Percentiles rank a stretch among this genome's conserved stretches.
Conservation (phyloP, 495 filamentous ascomycete genomes). For the Cladorrhinum samala region DNA sequence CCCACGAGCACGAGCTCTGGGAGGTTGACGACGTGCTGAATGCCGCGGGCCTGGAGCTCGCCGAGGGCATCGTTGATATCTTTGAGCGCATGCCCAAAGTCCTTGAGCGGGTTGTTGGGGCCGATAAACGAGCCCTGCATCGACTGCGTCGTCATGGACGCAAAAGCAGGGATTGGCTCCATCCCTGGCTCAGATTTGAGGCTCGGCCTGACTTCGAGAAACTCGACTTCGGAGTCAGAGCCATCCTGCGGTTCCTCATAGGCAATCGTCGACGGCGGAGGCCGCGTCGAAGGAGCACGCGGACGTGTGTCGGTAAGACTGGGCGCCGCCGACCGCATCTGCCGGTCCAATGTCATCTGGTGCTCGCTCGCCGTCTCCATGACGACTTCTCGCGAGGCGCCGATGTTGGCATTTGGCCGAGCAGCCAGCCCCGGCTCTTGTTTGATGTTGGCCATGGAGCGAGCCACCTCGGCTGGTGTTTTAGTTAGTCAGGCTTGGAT, state of each 20-base stretch:
- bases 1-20: slow-evolving; percentile 76
- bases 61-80: slow-evolving; percentile 43
- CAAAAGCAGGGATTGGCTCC: not conserved
- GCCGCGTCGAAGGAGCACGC: not conserved
- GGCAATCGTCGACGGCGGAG: not conserved
- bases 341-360: not conserved
- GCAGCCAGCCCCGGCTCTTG: not conserved
- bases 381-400: not conserved
- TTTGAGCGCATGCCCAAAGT: slow-evolving; percentile 40
- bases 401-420: not conserved
- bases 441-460: not conserved
- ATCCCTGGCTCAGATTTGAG: not conserved
- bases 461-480: not conserved
- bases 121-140: slow-evolving; percentile 27
- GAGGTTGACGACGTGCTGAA: slow-evolving; percentile 52
- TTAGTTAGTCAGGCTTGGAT: not conserved
- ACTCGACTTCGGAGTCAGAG: slow-evolving; percentile 10
- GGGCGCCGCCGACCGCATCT: not conserved
- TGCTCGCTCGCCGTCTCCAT: not conserved
- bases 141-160: slow-evolving; percentile 1
- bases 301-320: not conserved
- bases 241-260: slow-evolving; percentile 1
- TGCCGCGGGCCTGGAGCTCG: slow-evolving; percentile 40
- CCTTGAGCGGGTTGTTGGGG: slow-evolving; percentile 29
- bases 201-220: slow-evolving; percentile 17